Conservation (phyloP, 2,329 filamentous ascomycete species). For the Periconia sp. region DNA sequence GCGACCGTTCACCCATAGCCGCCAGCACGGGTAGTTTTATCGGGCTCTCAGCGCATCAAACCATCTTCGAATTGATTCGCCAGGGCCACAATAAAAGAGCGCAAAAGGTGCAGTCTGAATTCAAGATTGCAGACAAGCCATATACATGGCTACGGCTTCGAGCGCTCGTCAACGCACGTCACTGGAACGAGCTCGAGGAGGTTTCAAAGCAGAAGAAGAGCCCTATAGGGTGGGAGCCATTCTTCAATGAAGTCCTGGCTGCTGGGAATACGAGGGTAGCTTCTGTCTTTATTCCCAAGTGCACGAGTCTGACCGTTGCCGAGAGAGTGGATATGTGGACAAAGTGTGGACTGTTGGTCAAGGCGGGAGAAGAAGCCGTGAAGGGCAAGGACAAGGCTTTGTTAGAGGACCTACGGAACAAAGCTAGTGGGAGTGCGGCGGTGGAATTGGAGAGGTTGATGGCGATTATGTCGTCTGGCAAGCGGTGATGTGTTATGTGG, state of each 20-base stretch:
- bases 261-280: conserved; percentile 91
- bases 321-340: conserved; percentile 91
- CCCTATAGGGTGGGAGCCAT: conserved; percentile 97
- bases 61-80: conserved; percentile 84
- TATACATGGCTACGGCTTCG: conserved; percentile 87
- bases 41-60: conserved; percentile 88
- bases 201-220: conserved; percentile 78
- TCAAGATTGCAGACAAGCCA: conserved; percentile 90
- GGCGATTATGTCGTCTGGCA: conserved; percentile 49
- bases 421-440: conserved; percentile 71
- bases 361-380: conserved; percentile 90
- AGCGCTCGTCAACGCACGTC: conserved; percentile 85
- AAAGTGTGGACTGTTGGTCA: conserved; percentile 88
- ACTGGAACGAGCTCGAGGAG: conserved; percentile 93
- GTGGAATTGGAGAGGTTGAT: conserved; percentile 85
- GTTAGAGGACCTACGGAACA: conserved; percentile 75
- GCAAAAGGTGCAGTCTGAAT: conserved; percentile 87
- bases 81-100: conserved; percentile 84
- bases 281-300: conserved; percentile 85
- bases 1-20: conserved; percentile 49
- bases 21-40: conserved; percentile 63
- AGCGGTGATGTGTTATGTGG: conserved; percentile 11
- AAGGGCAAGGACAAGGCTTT: conserved; percentile 78
- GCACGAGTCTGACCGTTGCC: conserved; percentile 69
- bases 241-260: conserved; percentile 85